A percentile compares a stretch with the other conserved stretches of the same genome.
Evolutionary conservation across 768 basidiomycete genomes (phyloP).

Genomic region (Hericium alpestre): DNA sequence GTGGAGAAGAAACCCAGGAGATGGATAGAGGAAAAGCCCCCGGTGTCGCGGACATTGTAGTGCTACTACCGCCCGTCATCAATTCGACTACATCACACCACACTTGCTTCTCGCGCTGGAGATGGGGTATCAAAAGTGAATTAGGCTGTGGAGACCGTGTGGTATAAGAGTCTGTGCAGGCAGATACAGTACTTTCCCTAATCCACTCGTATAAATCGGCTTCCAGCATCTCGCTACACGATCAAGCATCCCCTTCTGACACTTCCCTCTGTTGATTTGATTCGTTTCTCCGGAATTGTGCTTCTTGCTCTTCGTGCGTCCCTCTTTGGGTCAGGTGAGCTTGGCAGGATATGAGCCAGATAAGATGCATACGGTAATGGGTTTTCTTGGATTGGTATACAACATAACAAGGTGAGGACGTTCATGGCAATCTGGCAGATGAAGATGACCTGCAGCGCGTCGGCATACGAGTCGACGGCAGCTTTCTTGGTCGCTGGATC

Average conservation of each 20-base stretch:
- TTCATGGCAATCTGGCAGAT: slow-evolving; percentile 65
- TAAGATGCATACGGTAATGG: slow-evolving; percentile 33
- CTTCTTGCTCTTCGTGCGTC: slow-evolving; percentile 52
- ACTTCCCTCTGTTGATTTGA: neutral
- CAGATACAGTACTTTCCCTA: neutral
- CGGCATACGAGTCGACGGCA: slow-evolving; percentile 69
- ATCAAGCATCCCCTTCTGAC: neutral
- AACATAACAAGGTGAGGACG: slow-evolving; percentile 54
- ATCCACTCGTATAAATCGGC: neutral
- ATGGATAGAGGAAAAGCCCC: slow-evolving; percentile 71
- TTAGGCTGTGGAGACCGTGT: neutral
- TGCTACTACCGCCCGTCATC: neutral
- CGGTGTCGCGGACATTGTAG: neutral
- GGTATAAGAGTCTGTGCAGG: neutral
- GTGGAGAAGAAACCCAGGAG: slow-evolving; percentile 58
- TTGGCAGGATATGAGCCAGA: neutral
- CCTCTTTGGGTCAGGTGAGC: slow-evolving; percentile 29
- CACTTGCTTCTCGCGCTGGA: neutral
- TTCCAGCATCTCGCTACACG: neutral
- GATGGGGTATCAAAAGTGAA: neutral
- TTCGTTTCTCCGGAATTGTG: slow-evolving; percentile 31
- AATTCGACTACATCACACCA: neutral
- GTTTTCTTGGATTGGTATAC: slow-evolving; percentile 70
- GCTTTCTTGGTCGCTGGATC: slow-evolving; percentile 42
- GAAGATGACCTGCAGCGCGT: slow-evolving; percentile 74